Percentiles rank a stretch among this genome's conserved stretches.
Evolutionary conservation across 495 filamentous ascomycete species (phyloP).

Genomic region (Penicillium cosmopolitanum): DNA sequence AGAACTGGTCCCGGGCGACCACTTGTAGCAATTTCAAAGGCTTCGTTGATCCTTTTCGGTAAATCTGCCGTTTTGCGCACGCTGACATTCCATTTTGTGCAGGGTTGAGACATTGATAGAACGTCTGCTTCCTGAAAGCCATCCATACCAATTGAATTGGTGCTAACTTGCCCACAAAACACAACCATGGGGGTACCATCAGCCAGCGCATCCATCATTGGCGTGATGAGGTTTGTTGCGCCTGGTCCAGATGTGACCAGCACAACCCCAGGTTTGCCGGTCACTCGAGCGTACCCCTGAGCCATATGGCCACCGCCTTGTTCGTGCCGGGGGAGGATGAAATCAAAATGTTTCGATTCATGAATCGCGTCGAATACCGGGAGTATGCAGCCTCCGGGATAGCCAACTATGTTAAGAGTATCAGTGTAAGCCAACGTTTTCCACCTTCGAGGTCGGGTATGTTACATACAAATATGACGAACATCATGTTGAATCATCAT

Average conservation of each 20-base stretch:
- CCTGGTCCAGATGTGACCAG: constrained; percentile 68
- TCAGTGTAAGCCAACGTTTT: not conserved
- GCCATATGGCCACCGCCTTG: constrained; percentile 72
- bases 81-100: constrained; percentile 70
- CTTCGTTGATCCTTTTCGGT: constrained; percentile 61
- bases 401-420: constrained; percentile 35
- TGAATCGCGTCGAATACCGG: constrained; percentile 66
- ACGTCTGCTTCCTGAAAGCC: constrained; percentile 68
- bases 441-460: not conserved
- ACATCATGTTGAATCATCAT: constrained; percentile 88
- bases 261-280: constrained; percentile 63
- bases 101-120: constrained; percentile 62
- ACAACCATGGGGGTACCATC: constrained; percentile 68
- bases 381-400: constrained; percentile 53
- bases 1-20: constrained; percentile 64
- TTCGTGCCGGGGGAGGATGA: constrained; percentile 64
- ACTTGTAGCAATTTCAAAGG: constrained; percentile 63
- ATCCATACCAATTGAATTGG: constrained; percentile 59
- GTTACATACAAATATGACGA: constrained; percentile 68
- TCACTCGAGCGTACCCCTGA: constrained; percentile 64
- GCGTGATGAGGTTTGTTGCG: constrained; percentile 64
- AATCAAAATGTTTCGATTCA: constrained; percentile 64
- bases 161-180: constrained; percentile 63
- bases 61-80: constrained; percentile 63
- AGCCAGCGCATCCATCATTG: constrained; percentile 63